Percentiles rank a stretch among this genome's conserved stretches.
phyloP scores from a whole-genome alignment of 2,329 filamentous ascomycete species.

The Epichloe hybrida region DNA sequence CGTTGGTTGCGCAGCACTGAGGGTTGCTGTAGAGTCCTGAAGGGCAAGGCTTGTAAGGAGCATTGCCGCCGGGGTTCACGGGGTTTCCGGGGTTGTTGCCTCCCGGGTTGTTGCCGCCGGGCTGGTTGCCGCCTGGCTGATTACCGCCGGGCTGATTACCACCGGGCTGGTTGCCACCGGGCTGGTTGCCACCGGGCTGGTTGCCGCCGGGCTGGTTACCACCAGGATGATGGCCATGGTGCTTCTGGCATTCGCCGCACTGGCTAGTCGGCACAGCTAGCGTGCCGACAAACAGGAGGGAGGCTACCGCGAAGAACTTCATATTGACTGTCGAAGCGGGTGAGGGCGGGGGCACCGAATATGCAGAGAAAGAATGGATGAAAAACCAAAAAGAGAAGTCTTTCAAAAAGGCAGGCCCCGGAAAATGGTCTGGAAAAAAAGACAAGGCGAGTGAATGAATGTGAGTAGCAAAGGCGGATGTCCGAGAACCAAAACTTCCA shows the following conservation, averaged over 20 bases:
- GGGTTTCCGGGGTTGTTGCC: not conserved
- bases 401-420: not conserved
- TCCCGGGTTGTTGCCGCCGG: not conserved
- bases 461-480: not conserved
- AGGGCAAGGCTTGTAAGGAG: conserved; percentile 1
- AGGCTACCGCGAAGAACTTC: conserved; percentile 7
- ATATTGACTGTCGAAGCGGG: conserved; percentile 1
- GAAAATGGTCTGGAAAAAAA: not conserved
- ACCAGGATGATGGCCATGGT: not conserved
- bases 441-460: not conserved
- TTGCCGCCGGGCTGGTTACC: not conserved
- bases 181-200: not conserved
- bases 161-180: not conserved
- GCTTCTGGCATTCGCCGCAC: not conserved
- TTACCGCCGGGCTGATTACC: not conserved
- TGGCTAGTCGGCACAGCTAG: conserved; percentile 8
- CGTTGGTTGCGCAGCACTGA: conserved; percentile 6
- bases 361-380: not conserved
- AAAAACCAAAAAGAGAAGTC: not conserved
- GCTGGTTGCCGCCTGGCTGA: not conserved
- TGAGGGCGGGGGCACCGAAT: not conserved
- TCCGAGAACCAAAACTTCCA: not conserved
- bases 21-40: conserved; percentile 5
- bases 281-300: conserved; percentile 7
- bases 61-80: not conserved